phyloP scores from a whole-genome alignment of 805 yeast species.

The Zygoascus bituminiphila region DNA sequence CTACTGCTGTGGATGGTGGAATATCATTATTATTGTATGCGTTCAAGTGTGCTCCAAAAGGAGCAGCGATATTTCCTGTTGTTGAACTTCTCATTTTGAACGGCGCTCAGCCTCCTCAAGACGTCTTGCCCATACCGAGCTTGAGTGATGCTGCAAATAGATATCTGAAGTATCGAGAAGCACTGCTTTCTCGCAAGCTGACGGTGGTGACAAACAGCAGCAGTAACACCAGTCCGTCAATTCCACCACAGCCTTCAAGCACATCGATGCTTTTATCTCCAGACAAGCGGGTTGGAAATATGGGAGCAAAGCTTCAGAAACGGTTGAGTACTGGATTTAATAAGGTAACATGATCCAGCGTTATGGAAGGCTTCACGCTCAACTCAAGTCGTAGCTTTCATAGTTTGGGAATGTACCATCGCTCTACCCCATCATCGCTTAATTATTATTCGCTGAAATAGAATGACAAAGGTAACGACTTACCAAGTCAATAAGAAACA shows the following conservation, averaged over 20 bases:
- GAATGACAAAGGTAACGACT: background rate
- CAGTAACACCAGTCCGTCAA: background rate
- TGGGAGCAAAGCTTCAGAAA: conserved; percentile 7
- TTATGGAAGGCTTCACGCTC: too few species aligned
- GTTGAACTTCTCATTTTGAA: conserved; percentile 33
- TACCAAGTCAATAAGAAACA: background rate
- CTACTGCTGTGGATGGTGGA: conserved; percentile 14
- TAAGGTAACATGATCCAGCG: too few species aligned
- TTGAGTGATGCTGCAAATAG: conserved; percentile 2
- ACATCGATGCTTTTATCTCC: background rate
- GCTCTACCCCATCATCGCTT: background rate
- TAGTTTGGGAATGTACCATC: too few species aligned
- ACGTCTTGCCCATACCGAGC: conserved; percentile 4
- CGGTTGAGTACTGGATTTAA: conserved; percentile 7
- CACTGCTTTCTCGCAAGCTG: conserved; percentile 1
- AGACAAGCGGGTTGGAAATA: conserved; percentile 1
- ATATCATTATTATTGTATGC: conserved; percentile 29
- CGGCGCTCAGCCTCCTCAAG: conserved; percentile 27
- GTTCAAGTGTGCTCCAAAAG: conserved; percentile 23
- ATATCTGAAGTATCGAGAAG: conserved; percentile 1
- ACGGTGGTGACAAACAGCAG: background rate
- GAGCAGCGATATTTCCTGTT: conserved; percentile 26
- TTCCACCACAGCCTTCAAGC: background rate
- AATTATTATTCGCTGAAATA: background rate
- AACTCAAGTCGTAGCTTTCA: too few species aligned